Conservation (phyloP, 208 protist species). For the Wallacemonas sp. region DNA sequence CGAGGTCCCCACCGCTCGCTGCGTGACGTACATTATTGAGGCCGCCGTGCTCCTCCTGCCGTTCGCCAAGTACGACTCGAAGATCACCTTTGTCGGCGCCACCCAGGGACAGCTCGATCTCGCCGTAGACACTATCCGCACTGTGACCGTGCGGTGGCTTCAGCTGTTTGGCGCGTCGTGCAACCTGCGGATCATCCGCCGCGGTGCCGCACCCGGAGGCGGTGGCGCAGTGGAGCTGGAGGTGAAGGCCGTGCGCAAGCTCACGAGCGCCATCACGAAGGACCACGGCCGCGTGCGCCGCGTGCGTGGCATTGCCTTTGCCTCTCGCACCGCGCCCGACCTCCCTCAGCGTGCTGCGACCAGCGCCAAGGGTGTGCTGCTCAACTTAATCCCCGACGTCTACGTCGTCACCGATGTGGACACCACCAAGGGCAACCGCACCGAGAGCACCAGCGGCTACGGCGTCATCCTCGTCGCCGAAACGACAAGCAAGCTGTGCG, state of each 20-base stretch:
- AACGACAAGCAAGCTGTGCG: conserved; percentile 82
- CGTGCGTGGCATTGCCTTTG: conserved; percentile 93
- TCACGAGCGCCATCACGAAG: conserved; percentile 68
- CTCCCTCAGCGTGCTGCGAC: conserved; percentile 87
- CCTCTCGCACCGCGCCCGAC: conserved; percentile 79
- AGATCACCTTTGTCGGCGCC: conserved; percentile 83
- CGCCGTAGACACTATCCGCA: conserved; percentile 88
- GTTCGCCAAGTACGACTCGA: conserved; percentile 90
- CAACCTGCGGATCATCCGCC: conserved; percentile 80
- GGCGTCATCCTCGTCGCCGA: conserved; percentile 93
- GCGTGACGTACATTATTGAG: conserved; percentile 89
- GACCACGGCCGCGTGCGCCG: conserved; percentile 86
- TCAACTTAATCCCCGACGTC: conserved; percentile 91
- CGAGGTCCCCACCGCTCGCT: conserved; percentile 72
- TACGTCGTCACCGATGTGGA: conserved; percentile 93
- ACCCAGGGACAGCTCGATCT: conserved; percentile 89
- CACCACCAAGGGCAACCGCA: conserved; percentile 47
- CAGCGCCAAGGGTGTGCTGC: conserved; percentile 85
- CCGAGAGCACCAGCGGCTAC: conserved; percentile 78
- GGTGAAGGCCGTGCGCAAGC: conserved; percentile 69
- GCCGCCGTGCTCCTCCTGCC: conserved; percentile 85
- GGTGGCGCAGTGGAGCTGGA: conserved; percentile 88
- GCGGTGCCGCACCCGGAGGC: conserved; percentile 78
- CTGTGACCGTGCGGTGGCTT: conserved; percentile 87
- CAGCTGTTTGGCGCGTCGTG: conserved; percentile 87